phyloP scores from a whole-genome alignment of 768 basidiomycete genomes.

The Leccinum barrowsii region DNA sequence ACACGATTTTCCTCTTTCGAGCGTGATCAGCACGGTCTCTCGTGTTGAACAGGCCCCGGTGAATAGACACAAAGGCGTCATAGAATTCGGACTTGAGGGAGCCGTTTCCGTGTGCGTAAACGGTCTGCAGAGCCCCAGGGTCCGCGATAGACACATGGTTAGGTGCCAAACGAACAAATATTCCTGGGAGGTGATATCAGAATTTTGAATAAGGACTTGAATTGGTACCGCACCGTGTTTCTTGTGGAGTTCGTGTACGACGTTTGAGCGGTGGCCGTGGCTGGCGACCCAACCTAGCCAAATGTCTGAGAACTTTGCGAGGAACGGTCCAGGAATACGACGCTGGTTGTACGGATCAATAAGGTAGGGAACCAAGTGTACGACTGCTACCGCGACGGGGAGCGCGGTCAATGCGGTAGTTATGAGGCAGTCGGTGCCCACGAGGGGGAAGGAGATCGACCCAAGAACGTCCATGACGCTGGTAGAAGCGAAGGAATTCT shows the following conservation, averaged over 20 bases:
- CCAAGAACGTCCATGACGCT: constrained; percentile 17
- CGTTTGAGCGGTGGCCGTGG: constrained; percentile 71
- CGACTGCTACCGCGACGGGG: constrained; percentile 17
- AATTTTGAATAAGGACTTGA: neutral
- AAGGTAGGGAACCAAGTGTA: constrained; percentile 47
- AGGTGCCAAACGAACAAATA: constrained; percentile 68
- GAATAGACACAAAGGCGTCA: constrained; percentile 74
- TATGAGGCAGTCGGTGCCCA: neutral
- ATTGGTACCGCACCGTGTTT: constrained; percentile 55
- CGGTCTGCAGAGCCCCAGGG: constrained; percentile 67
- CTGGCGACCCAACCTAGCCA: constrained; percentile 69
- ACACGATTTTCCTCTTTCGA: constrained; percentile 88
- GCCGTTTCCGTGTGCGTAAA: constrained; percentile 86
- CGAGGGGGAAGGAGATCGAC: constrained; percentile 7
- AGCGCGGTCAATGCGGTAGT: constrained; percentile 10
- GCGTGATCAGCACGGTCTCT: constrained; percentile 75
- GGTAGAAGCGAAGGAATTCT: neutral
- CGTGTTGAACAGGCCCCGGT: constrained; percentile 73
- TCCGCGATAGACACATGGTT: constrained; percentile 76
- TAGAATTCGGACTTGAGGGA: constrained; percentile 77
- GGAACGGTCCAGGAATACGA: constrained; percentile 60
- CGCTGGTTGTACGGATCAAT: constrained; percentile 59
- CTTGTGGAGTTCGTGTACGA: constrained; percentile 68
- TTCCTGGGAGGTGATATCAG: constrained; percentile 38
- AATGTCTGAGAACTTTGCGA: constrained; percentile 67